Evolutionary conservation across 306 rosid species (phyloP).

Genomic region (Albizia julibrissin): DNA sequence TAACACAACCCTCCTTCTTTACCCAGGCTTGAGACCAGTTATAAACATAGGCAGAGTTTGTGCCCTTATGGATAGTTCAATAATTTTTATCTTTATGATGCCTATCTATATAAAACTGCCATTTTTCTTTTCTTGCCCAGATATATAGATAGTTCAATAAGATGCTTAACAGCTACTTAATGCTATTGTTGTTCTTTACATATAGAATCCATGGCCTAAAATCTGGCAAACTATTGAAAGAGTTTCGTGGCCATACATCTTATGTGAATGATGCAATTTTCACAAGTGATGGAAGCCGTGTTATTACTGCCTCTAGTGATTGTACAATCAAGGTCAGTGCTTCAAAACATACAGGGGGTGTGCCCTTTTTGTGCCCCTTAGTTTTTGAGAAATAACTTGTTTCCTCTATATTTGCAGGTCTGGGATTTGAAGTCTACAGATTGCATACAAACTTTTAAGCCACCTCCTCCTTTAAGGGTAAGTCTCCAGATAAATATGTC

Average conservation of each 20-base stretch:
- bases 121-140: not conserved
- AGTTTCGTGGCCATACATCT: slow-evolving; percentile 94
- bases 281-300: slow-evolving; percentile 85
- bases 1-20: no score
- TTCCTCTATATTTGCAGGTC: slow-evolving; percentile 55
- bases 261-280: slow-evolving; percentile 94
- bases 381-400: slow-evolving; percentile 9
- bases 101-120: not conserved
- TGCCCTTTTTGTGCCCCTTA: not conserved
- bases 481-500: not conserved
- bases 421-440: slow-evolving; percentile 94
- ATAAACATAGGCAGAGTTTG: no score
- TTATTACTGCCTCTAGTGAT: slow-evolving; percentile 95
- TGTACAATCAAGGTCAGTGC: slow-evolving; percentile 84
- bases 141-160: not conserved
- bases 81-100: no score
- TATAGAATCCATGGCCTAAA: slow-evolving; percentile 90
- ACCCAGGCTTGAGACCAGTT: no score
- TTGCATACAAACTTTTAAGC: slow-evolving; percentile 93
- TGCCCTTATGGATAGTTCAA: not conserved
- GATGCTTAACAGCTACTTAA: slow-evolving; percentile 24
- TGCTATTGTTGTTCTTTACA: slow-evolving; percentile 24
- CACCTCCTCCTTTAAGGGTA: slow-evolving; percentile 98
- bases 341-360: slow-evolving; percentile 2
- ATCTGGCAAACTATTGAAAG: slow-evolving; percentile 94